Percentiles rank a stretch among this genome's conserved stretches.
Conservation (phyloP, 2,329 filamentous ascomycete genomes). For the Teratosphaeria nubilosa region DNA sequence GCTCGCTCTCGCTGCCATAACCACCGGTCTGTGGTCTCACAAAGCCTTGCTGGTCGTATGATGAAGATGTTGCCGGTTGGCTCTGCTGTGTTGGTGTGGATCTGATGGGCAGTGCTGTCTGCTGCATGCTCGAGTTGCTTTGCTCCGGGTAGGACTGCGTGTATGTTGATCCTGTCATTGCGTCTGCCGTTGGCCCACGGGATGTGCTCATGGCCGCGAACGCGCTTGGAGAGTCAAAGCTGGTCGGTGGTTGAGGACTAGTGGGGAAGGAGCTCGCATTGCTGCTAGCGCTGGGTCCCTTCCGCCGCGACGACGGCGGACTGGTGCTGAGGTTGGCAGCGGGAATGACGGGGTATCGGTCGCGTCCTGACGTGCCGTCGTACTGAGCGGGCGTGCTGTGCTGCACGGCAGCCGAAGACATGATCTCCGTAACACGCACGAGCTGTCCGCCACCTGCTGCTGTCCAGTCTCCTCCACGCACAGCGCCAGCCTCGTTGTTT, state of each 20-base stretch:
- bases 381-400: conserved; percentile 19
- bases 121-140: conserved; percentile 9
- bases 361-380: conserved; percentile 9
- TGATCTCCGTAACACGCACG: conserved; percentile 4
- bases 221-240: conserved; percentile 24
- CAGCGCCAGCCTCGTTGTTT: background rate
- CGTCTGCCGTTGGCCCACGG: conserved; percentile 36
- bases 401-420: conserved; percentile 26
- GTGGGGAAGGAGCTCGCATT: conserved; percentile 35
- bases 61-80: conserved; percentile 11
- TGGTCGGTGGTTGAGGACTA: conserved; percentile 24
- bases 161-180: conserved; percentile 67
- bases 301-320: conserved; percentile 28
- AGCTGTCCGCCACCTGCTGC: background rate
- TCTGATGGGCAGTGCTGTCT: conserved; percentile 17
- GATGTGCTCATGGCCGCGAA: conserved; percentile 36
- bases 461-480: background rate
- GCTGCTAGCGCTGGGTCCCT: conserved; percentile 27
- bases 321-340: conserved; percentile 13
- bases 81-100: conserved; percentile 12
- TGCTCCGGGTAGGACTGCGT: conserved; percentile 48
- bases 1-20: conserved; percentile 31
- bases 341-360: conserved; percentile 11
- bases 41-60: conserved; percentile 18
- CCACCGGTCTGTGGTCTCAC: conserved; percentile 24